Evolutionary conservation across 148 eudicot species (phyloP), one percentile per base, ranked within the genome.

Genomic region (Cornus controversa): DNA sequence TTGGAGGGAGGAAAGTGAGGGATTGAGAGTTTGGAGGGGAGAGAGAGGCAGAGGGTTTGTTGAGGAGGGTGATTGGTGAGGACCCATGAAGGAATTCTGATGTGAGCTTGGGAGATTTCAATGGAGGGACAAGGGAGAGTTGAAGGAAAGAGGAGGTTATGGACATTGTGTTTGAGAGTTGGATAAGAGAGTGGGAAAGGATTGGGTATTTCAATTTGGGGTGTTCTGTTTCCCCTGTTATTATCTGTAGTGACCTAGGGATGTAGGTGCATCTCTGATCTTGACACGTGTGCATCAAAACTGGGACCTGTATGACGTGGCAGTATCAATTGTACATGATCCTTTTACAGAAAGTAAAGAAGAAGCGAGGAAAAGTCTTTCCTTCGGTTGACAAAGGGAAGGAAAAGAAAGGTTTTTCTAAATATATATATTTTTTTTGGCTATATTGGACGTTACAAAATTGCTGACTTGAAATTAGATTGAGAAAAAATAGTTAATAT

Each of bases 31-130:
- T 80, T 40, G 50, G 80, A 70, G 72, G 54, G 67, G 84, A 45
- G 89, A 79, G 71, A 58, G 92, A 67, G 72, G 85, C 16, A 71
- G 88, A 67, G 83, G 90, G 81, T 22, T 87, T 86, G 78, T 72
- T 16, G 79, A 75, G 72, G 79, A 63, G 77, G 60, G 84, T 13
- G 75, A 20, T 63, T 11, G 87, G 34, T 76, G 83, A 9, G 77
- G 85, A 53, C 69, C 89, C 92, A 85, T 85, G 90, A 77, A 89
- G 83, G 87, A 88, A 89, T 0, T 86, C 50, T 75, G 90, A 69
- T 84, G 92, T 15, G 88, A 90, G 85, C 50, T 80, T 36, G 31
- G 79, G 83, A 75, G 85, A 77, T 70, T 84, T 88, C 83, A 85
- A 83, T 66, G 71, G 83, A 86, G 83, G 76, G 84, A 60, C 64